These are phyloP conservation scores for Talaromyces sp. DNA, from an alignment of 2,329 filamentous ascomycete species.

Conservation along the genomic window DNA sequence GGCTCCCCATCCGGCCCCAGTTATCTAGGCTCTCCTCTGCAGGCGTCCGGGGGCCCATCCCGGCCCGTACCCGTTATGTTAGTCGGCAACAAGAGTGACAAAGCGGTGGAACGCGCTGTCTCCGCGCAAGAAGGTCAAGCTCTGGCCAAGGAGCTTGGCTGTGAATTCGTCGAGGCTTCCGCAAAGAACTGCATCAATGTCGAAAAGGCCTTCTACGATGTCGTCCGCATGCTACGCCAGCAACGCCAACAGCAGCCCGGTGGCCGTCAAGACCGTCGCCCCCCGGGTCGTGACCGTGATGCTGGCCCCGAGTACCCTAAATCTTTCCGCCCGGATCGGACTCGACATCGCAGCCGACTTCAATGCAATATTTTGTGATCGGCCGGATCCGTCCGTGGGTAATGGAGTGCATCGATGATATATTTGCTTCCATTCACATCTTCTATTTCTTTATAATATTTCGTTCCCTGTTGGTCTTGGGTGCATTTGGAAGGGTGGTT, in stretches of 20 bases:
- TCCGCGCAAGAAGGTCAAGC: conserved; percentile 95
- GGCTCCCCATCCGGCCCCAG: conserved; percentile 56
- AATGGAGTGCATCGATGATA: conserved; percentile 3
- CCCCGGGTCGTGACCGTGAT: conserved; percentile 40
- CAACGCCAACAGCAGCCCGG: conserved; percentile 65
- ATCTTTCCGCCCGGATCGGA: conserved; percentile 43
- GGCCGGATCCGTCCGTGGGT: conserved; percentile 19
- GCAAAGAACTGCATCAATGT: conserved; percentile 99
- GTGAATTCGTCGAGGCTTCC: conserved; percentile 95
- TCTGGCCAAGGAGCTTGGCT: conserved; percentile 86
- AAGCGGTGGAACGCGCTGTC: conserved; percentile 92
- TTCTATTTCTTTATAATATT: conserved; percentile 9
- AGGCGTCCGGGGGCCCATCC: conserved; percentile 53
- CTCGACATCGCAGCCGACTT: conserved; percentile 40
- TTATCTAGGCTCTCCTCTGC: conserved; percentile 53
- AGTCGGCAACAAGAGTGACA: conserved; percentile 97
- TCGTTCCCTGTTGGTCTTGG: conserved; percentile 24
- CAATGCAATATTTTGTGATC: conserved; percentile 44
- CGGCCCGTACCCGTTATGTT: conserved; percentile 90
- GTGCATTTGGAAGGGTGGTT: conserved; percentile 32
- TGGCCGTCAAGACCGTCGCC: conserved; percentile 40
- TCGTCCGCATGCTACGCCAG: conserved; percentile 84
- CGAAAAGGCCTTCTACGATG: conserved; percentile 97
- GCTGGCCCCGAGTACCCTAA: conserved; percentile 43
- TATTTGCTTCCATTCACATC: conserved; percentile 11